Evolutionary conservation across 805 yeast species (phyloP).

Genomic region (Dipodascopsis uninucleata): DNA sequence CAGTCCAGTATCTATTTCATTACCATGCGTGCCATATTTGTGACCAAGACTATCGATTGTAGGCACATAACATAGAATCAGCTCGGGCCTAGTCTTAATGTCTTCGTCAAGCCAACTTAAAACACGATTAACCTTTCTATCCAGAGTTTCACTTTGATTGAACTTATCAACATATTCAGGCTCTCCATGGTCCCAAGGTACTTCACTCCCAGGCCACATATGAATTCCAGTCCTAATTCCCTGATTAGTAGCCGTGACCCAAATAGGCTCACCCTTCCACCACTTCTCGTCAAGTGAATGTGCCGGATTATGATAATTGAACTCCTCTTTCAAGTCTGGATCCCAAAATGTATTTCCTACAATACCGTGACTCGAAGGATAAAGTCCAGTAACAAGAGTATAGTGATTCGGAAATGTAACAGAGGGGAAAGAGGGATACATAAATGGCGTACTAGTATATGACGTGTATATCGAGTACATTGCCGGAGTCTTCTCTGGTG

Average conservation of each 20-base stretch:
- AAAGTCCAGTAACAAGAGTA: slow-evolving; percentile 81
- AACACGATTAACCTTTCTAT: slow-evolving; percentile 55
- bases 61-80: slow-evolving; percentile 75
- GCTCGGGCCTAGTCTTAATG: slow-evolving; percentile 63
- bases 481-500: slow-evolving; percentile 62
- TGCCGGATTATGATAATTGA: slow-evolving; percentile 58
- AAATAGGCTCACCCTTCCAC: slow-evolving; percentile 91
- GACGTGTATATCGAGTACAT: slow-evolving; percentile 48
- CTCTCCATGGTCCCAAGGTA: slow-evolving; percentile 52
- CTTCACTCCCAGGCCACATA: slow-evolving; percentile 97
- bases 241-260: slow-evolving; percentile 70
- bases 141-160: slow-evolving; percentile 59
- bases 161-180: slow-evolving; percentile 54
- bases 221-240: slow-evolving; percentile 71
- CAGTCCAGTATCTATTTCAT: slow-evolving; percentile 52
- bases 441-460: slow-evolving; percentile 65
- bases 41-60: slow-evolving; percentile 79
- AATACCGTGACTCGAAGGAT: slow-evolving; percentile 82
- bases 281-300: slow-evolving; percentile 52
- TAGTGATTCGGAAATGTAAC: slow-evolving; percentile 91
- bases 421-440: slow-evolving; percentile 84
- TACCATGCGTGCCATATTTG: slow-evolving; percentile 62
- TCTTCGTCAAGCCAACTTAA: slow-evolving; percentile 61
- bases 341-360: slow-evolving; percentile 80
- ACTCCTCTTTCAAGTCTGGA: slow-evolving; percentile 50